Evolutionary conservation across 495 filamentous ascomycete genomes (phyloP).

Genomic region (Tetracladium setigerum): DNA sequence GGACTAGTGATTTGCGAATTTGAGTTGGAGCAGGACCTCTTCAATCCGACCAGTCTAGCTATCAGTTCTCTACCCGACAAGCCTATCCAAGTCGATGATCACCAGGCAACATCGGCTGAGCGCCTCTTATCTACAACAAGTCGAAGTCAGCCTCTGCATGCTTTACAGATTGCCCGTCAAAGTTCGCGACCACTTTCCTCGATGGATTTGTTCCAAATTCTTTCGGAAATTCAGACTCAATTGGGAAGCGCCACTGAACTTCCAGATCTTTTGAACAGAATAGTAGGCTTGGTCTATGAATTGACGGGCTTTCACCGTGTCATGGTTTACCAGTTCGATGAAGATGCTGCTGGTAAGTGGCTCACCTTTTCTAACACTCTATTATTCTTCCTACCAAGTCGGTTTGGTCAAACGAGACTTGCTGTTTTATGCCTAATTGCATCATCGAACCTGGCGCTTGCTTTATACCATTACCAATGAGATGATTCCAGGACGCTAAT

Average conservation of each 20-base stretch:
- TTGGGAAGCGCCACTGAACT: background rate
- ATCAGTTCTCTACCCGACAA: conserved; percentile 1
- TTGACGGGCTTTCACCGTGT: conserved; percentile 12
- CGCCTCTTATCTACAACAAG: background rate
- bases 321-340: conserved; percentile 15
- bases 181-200: conserved; percentile 1
- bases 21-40: conserved; percentile 8
- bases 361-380: no score
- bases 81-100: background rate
- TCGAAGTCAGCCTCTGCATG: conserved; percentile 7
- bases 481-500: no score
- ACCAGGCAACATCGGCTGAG: conserved; percentile 1
- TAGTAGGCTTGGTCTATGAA: conserved; percentile 13
- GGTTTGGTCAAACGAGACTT: no score
- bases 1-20: conserved; percentile 15
- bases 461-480: no score
- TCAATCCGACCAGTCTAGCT: background rate
- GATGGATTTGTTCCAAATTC: conserved; percentile 10
- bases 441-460: no score
- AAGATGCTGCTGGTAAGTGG: background rate
- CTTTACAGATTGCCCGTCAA: conserved; percentile 5
- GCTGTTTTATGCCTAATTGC: no score
- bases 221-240: conserved; percentile 13
- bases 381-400: no score
- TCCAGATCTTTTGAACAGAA: conserved; percentile 3